phyloP scores from a whole-genome alignment of 768 basidiomycete genomes.

The Pleurotus tuber-regium region DNA sequence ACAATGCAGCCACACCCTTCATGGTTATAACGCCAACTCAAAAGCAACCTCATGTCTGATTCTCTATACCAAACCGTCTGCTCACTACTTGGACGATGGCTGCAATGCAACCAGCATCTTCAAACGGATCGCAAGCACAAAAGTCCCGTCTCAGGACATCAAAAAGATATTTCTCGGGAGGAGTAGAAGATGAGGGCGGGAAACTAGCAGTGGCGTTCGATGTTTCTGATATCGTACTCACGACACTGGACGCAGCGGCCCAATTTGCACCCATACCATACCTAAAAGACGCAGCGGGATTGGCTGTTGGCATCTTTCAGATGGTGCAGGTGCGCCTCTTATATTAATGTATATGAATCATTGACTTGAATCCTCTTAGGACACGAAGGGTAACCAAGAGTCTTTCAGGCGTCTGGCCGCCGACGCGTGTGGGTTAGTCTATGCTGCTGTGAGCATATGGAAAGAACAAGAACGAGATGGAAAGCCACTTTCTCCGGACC shows the following conservation, averaged over 20 bases:
- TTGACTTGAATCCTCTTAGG: constrained; percentile 14
- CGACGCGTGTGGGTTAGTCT: constrained; percentile 23
- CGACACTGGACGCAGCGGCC: constrained; percentile 19
- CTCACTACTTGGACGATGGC: too few species aligned
- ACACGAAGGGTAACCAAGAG: constrained; percentile 21
- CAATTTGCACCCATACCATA: constrained; percentile 20
- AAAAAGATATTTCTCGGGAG: too few species aligned
- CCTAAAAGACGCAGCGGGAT: constrained; percentile 19
- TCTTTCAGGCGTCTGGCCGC: constrained; percentile 20
- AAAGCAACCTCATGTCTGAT: too few species aligned
- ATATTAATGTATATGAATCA: not conserved
- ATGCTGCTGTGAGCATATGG: constrained; percentile 17
- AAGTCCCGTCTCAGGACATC: too few species aligned
- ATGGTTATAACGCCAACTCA: too few species aligned
- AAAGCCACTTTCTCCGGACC: constrained; percentile 9
- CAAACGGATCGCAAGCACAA: too few species aligned
- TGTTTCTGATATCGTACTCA: constrained; percentile 19
- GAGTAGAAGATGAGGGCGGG: too few species aligned
- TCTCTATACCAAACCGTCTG: too few species aligned
- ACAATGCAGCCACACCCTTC: too few species aligned
- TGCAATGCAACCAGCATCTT: too few species aligned
- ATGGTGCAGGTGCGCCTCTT: constrained; percentile 16
- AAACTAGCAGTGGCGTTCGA: constrained; percentile 14
- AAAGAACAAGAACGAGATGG: constrained; percentile 15
- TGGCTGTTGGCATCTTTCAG: constrained; percentile 18